Conservation (phyloP, 2,329 filamentous ascomycete genomes). For the Alternaria brassicicola region DNA sequence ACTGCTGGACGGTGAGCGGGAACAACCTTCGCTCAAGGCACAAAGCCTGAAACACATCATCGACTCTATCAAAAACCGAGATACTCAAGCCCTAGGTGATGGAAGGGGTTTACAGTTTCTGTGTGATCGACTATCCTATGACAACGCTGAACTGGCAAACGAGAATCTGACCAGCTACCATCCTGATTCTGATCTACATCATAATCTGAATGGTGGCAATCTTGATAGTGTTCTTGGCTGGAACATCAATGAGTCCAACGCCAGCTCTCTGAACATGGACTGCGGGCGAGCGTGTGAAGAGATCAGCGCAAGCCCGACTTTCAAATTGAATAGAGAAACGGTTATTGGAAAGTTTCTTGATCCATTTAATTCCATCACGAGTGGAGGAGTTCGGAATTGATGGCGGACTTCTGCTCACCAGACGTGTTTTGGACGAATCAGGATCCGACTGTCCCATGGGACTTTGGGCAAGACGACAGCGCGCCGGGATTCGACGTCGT, state of each 20-base stretch:
- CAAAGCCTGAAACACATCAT: not conserved
- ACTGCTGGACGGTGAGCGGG: not conserved
- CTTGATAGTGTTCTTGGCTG: not conserved
- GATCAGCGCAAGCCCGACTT: not conserved
- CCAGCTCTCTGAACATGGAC: not conserved
- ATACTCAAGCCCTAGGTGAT: rapidly evolving
- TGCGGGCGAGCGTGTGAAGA: not conserved
- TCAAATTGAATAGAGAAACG: not conserved
- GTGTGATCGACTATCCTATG: rapidly evolving
- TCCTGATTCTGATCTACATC: not conserved
- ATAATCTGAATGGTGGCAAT: not conserved
- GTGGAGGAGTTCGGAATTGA: not conserved
- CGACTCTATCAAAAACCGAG: not conserved
- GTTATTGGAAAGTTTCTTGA: not conserved
- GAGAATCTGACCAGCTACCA: not conserved
- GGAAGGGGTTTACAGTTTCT: not conserved
- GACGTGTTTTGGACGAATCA: not conserved
- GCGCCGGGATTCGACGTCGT: not conserved
- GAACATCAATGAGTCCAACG: not conserved
- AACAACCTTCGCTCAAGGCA: not conserved
- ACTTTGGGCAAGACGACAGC: not conserved
- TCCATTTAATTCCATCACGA: not conserved
- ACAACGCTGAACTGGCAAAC: not conserved
- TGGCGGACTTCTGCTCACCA: not conserved
- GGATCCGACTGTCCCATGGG: not conserved